A percentile compares a stretch with the other conserved stretches of the same genome.
Evolutionary conservation across 345 rosid genomes (phyloP).

Genomic region (Cardamine resedifolia): DNA sequence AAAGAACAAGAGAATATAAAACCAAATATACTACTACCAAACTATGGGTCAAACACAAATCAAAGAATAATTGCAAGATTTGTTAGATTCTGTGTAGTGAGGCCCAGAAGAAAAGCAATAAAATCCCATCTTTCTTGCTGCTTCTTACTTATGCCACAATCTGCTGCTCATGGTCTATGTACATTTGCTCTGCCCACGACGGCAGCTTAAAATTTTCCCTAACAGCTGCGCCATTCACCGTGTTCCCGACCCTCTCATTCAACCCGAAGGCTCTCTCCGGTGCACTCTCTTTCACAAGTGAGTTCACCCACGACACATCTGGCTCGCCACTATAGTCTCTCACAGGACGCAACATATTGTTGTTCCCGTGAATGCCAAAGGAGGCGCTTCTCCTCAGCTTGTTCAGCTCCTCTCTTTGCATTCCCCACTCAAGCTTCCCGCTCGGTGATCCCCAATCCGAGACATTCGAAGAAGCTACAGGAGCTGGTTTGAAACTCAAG

Average conservation of each 20-base stretch:
- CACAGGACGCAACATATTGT: conserved; percentile 18
- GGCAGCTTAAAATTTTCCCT: conserved; percentile 49
- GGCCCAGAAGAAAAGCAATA: conserved; percentile 21
- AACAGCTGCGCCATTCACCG: conserved; percentile 33
- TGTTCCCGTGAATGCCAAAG: conserved; percentile 62
- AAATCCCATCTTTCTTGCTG: neutral
- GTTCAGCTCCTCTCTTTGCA: conserved; percentile 81
- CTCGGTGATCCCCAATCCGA: conserved; percentile 77
- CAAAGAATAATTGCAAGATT: conserved; percentile 34
- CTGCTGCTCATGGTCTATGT: conserved; percentile 83
- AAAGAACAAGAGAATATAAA: conserved; percentile 6
- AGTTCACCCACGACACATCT: conserved; percentile 91
- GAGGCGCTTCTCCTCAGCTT: conserved; percentile 84
- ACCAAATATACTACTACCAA: conserved; percentile 18
- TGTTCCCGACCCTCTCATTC: conserved; percentile 43
- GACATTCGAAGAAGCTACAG: conserved; percentile 54
- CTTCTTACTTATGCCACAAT: conserved; percentile 63
- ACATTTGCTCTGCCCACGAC: conserved; percentile 86
- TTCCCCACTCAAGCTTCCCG: conserved; percentile 89
- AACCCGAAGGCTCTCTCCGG: conserved; percentile 43
- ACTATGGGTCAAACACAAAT: conserved; percentile 36
- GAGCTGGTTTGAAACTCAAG: conserved; percentile 66
- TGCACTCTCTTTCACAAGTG: conserved; percentile 73
- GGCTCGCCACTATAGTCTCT: conserved; percentile 57
- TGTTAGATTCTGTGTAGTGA: conserved; percentile 36